Evolutionary conservation across 768 basidiomycete genomes (phyloP), one percentile per base, ranked within the genome.

Genomic region (Calvatia gigantea): DNA sequence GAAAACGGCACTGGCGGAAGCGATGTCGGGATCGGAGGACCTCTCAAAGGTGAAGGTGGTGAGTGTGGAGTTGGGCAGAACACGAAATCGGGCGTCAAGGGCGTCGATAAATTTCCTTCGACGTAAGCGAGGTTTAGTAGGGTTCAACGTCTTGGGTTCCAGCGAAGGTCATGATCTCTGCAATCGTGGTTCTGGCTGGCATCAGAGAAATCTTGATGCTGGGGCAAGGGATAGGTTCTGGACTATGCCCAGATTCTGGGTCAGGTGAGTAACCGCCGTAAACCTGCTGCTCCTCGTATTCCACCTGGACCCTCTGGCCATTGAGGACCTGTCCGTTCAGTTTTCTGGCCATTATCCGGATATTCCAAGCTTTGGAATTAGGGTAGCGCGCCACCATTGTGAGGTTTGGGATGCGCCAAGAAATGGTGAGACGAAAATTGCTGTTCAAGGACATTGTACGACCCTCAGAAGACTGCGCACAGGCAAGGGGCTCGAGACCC

Each of bases 381-480:
- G 47, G 4, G 57, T 78, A 86, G 5, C 70, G 73, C 1, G 72
- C 82, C n/a, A 79, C 58, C 56, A 77, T 75, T 1, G 74, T 66
- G 4, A 62, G 61, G 15, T 76, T 79, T 2, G 83, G 83, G 1
- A 67, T 66, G 5, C 66, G 70, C 81, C 84, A 87, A 8, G 73
- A 75, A 42, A 85, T 72, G 0, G 73, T 75, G 50, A 86, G 61
- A 33, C 73, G 68, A n/a, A n/a, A n/a, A 9, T 81, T 69, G 3
- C 64, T 39, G 27, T 71, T 69, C 3, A 67, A 67, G 3, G 57
- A 58, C 81, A 82, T 81, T 6, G 73, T 71, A 37, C 35, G 35
- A 32, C 72, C 72, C 11, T 69, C 57, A 51, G 67, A 69, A 33
- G 70, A 68, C 46, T 72, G 75, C 31, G 74, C 64, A 41, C 69